Base-by-base conservation (phyloP, 768 basidiomycete species). In the Filobasidium floriforme region DNA sequence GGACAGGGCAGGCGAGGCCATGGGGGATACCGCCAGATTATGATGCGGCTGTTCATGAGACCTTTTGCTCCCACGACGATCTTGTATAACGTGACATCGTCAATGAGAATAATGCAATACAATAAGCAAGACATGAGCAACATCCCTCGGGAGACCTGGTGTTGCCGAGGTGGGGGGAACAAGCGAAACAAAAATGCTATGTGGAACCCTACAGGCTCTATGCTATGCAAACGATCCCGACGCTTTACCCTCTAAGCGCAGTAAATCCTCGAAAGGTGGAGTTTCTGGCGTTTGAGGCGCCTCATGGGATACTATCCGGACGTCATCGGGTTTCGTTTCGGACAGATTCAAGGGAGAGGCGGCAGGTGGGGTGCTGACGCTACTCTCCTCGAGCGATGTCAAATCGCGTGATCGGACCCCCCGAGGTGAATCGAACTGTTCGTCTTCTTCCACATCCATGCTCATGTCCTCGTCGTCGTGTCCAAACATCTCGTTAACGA, bases 391-490 rank as follows among this genome's bases (percentile, higher is more conserved):
- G 18, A 57, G 29, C 22, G 54, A 57, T 19, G 29, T 24, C 12
- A 57, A 24, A 57, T 57, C 54, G 12, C 54, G 54, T 14, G 54
- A 57, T 2, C 54, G 54, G 15, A 32, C 24, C 4, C 54, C 29
- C 18, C 7, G 14, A 19, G 22, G 24, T 32, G 22, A 32, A 7
- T 28, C 54, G 22, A 49, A 15, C 22, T 49, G 46, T 3, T 49
- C 46, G 2, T 49, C 46, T 12, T 49, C 46, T 40, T 43, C 26
- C 18, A 14, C 24, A 11, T 68, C 67, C 66, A 64, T 61, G 43
- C 64, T 66, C 55, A 40, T 43, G 41, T 69, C 69, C 37, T 60
- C 62, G 32, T 57, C 61, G 37, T 61, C 59, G 41, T 67, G 59
- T 28, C 59, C 65, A 40, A 66, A 66, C 59, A 66, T 60, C 11